Evolutionary conservation across 108 stramenopile genomes (phyloP).

Genomic region (Skeletonema marinoi): DNA sequence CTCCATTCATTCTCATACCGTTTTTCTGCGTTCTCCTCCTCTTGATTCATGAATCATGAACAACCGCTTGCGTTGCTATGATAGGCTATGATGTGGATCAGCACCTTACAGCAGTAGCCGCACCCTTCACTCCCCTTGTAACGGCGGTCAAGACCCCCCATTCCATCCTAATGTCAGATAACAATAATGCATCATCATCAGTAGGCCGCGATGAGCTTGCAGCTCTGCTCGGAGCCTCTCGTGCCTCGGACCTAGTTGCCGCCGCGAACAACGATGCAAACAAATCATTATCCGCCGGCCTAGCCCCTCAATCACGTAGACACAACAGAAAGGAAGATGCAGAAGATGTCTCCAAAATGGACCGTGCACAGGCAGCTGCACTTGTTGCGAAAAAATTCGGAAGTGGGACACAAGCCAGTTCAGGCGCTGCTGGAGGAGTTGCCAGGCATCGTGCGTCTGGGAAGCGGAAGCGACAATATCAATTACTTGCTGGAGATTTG

Average conservation of each 20-base stretch:
- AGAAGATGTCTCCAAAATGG: conserved; percentile 64
- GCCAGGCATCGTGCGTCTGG: conserved; percentile 34
- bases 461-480: conserved; percentile 55
- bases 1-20: too few species aligned
- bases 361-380: conserved; percentile 74
- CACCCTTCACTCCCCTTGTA: too few species aligned
- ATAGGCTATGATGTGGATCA: too few species aligned
- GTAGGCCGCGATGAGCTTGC: conserved; percentile 83
- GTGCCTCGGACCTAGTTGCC: conserved; percentile 41
- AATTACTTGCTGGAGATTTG: conserved; percentile 54
- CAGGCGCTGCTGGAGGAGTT: conserved; percentile 2
- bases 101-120: too few species aligned
- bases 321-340: conserved; percentile 7
- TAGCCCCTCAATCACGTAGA: conserved; percentile 1
- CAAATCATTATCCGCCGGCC: conserved; percentile 2
- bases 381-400: conserved; percentile 41
- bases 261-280: conserved; percentile 1
- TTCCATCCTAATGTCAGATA: not conserved
- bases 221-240: conserved; percentile 72
- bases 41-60: too few species aligned
- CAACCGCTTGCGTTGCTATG: too few species aligned
- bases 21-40: too few species aligned
- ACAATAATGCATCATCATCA: conserved; percentile 19
- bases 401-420: conserved; percentile 13
- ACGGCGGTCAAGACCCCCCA: too few species aligned